Conservation (phyloP, 306 rosid species). For the Lagenaria siceraria region DNA sequence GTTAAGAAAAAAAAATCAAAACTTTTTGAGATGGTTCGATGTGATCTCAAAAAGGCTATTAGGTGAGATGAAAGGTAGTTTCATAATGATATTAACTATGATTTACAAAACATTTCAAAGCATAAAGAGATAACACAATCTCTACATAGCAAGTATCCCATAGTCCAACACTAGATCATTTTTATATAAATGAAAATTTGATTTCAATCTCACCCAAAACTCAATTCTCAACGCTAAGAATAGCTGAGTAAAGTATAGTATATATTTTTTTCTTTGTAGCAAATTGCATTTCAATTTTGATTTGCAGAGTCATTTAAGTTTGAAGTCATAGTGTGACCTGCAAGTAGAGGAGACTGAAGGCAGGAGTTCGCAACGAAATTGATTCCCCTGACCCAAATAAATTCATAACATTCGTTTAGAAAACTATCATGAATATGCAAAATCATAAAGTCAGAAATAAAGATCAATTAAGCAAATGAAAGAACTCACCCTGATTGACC, state of each 20-base stretch:
- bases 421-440: background rate
- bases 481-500: conserved; percentile 6
- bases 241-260: background rate
- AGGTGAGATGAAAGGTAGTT: background rate
- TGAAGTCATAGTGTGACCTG: background rate
- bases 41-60: background rate
- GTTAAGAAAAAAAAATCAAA: background rate
- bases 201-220: background rate
- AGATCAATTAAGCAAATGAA: background rate
- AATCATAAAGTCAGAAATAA: background rate
- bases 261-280: background rate
- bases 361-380: background rate
- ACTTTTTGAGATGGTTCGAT: background rate
- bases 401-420: background rate
- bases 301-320: background rate
- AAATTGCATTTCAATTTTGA: background rate
- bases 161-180: background rate
- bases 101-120: background rate
- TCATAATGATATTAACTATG: background rate
- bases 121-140: background rate
- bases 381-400: background rate
- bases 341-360: conserved; percentile 5
- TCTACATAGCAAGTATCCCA: background rate
- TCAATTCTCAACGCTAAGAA: background rate
- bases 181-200: background rate